Evolutionary conservation across 2,329 filamentous ascomycete genomes (phyloP).

Genomic region (Fusarium neocosmosporiellum): DNA sequence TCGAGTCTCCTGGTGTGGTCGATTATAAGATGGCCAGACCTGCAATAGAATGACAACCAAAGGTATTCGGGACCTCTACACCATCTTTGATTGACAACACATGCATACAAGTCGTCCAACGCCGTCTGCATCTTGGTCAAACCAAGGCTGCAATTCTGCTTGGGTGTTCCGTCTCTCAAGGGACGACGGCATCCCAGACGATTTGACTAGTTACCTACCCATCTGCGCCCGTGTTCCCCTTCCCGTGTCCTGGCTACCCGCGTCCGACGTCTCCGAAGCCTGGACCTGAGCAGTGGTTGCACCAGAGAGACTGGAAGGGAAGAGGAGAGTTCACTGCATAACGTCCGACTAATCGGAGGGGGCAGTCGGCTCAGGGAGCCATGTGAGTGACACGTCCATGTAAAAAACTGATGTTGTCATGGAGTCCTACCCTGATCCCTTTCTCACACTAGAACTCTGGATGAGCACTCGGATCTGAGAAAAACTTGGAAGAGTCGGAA

Average conservation of each 20-base stretch:
- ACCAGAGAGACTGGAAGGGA: conserved; percentile 3
- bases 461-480: not conserved
- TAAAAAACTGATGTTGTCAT: not conserved
- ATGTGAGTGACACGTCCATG: not conserved
- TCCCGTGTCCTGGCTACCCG: not conserved
- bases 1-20: not conserved
- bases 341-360: not conserved
- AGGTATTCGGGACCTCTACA: conserved; percentile 16
- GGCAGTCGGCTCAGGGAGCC: not conserved
- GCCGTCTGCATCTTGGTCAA: conserved; percentile 26
- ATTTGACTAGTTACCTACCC: conserved; percentile 10
- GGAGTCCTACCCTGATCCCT: not conserved
- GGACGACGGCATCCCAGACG: not conserved
- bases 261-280: conserved; percentile 17
- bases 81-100: conserved; percentile 35
- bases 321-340: not conserved
- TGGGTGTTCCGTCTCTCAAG: not conserved
- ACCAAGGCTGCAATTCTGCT: conserved; percentile 21
- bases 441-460: not conserved
- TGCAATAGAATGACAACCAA: conserved; percentile 15
- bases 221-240: conserved; percentile 7
- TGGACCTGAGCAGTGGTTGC: not conserved
- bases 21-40: conserved; percentile 31
- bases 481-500: conserved; percentile 22
- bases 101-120: conserved; percentile 35